These are phyloP conservation scores for Dianthus caryophyllus DNA, from an alignment of 148 eudicot species.

Conservation along the genomic window DNA sequence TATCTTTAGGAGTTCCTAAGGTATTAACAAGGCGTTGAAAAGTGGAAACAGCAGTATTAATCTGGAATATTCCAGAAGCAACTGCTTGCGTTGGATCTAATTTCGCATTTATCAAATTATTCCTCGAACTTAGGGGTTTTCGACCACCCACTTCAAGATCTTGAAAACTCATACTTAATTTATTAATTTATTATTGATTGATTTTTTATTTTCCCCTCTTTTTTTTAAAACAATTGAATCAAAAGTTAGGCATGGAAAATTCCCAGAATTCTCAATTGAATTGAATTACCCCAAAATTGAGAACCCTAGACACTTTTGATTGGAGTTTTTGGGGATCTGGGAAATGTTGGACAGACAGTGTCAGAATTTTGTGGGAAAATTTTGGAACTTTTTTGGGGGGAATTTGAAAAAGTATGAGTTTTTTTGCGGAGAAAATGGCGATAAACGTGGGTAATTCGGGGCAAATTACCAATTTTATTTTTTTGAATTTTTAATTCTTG, in stretches of 20 bases:
- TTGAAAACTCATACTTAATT: constrained; percentile 88
- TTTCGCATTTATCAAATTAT: constrained; percentile 39
- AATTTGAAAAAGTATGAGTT: background rate
- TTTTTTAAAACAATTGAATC: background rate
- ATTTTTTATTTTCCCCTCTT: background rate
- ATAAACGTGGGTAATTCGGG: background rate
- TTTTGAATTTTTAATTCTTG: too few relatives aligned
- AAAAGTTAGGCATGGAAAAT: background rate
- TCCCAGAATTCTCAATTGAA: background rate
- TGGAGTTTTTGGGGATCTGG: constrained; percentile 16
- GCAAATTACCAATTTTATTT: too few relatives aligned
- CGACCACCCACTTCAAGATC: constrained; percentile 59
- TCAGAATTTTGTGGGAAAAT: background rate
- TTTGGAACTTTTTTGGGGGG: background rate
- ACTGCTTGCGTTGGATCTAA: constrained; percentile 64
- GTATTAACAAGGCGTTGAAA: constrained; percentile 85
- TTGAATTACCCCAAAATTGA: background rate
- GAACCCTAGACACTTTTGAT: background rate
- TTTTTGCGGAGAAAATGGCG: background rate
- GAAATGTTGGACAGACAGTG: constrained; percentile 6
- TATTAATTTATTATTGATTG: too few relatives aligned
- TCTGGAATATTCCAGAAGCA: constrained; percentile 77
- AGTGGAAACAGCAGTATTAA: constrained; percentile 76
- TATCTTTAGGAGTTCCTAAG: constrained; percentile 91
- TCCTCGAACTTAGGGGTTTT: constrained; percentile 36